Evolutionary conservation across 176 grass and related monocot species (phyloP).

Genomic region (Hordeum vulgare): MorexV3_pseudomolecules_assembly NC_058523.1:136994723-136995222

Average conservation of each 20-base stretch:
- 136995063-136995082: slow-evolving; percentile 84
- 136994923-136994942: background rate
- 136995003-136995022: slow-evolving; percentile 77
- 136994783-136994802: slow-evolving; percentile 92
- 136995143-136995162: slow-evolving; percentile 93
- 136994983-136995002: background rate
- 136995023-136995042: slow-evolving; percentile 91
- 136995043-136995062: slow-evolving; percentile 82
- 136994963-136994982: background rate
- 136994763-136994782: slow-evolving; percentile 75
- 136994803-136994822: slow-evolving; percentile 90
- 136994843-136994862: slow-evolving; percentile 88
- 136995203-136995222: slow-evolving; percentile 69
- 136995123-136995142: slow-evolving; percentile 88
- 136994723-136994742: background rate
- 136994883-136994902: slow-evolving; percentile 44
- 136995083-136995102: slow-evolving; percentile 77
- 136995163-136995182: slow-evolving; percentile 74
- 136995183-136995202: slow-evolving; percentile 64
- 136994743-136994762: background rate
- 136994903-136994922: too few relatives aligned
- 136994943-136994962: background rate
- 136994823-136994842: slow-evolving; percentile 88
- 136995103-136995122: slow-evolving; percentile 83
- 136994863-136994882: slow-evolving; percentile 61